Evolutionary conservation across 129 eudicot species (phyloP).

Genomic region (Solidago caesia): DNA sequence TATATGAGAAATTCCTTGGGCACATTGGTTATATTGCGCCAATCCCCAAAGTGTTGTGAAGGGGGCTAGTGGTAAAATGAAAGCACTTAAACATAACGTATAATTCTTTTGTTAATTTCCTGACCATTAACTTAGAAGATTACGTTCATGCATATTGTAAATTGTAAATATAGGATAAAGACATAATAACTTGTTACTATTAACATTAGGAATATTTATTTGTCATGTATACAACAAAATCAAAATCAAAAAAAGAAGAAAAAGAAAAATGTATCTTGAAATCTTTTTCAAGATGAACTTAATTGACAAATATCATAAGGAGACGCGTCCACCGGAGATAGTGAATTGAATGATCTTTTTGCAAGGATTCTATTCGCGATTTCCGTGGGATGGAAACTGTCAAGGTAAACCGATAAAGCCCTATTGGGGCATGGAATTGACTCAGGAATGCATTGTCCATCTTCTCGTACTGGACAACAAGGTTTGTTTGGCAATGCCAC

Average conservation of each 20-base stretch:
- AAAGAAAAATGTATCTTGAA: neutral
- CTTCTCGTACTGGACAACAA: slow-evolving; percentile 31
- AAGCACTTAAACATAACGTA: too few relatives aligned
- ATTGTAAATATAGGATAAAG: too few relatives aligned
- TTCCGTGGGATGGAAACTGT: slow-evolving; percentile 42
- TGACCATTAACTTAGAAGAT: too few relatives aligned
- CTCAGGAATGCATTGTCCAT: slow-evolving; percentile 38
- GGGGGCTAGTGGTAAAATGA: too few relatives aligned
- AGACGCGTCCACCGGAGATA: slow-evolving; percentile 11
- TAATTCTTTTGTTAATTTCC: too few relatives aligned
- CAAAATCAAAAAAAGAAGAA: neutral
- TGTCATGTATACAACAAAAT: slow-evolving; percentile 13
- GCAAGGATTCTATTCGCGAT: slow-evolving; percentile 20
- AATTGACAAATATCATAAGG: slow-evolving; percentile 23
- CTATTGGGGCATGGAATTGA: slow-evolving; percentile 27
- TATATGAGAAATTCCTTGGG: too few relatives aligned
- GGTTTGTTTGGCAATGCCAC: slow-evolving; percentile 18
- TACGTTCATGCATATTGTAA: too few relatives aligned
- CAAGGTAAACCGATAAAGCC: slow-evolving; percentile 26
- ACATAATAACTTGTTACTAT: too few relatives aligned
- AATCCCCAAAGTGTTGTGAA: too few relatives aligned
- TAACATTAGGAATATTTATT: neutral
- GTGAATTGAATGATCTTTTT: slow-evolving; percentile 22
- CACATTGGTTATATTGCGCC: too few relatives aligned
- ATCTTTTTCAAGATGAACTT: neutral